Evolutionary conservation across 179 eudicot species (phyloP).

Genomic region (Gypsophila paniculata): DNA sequence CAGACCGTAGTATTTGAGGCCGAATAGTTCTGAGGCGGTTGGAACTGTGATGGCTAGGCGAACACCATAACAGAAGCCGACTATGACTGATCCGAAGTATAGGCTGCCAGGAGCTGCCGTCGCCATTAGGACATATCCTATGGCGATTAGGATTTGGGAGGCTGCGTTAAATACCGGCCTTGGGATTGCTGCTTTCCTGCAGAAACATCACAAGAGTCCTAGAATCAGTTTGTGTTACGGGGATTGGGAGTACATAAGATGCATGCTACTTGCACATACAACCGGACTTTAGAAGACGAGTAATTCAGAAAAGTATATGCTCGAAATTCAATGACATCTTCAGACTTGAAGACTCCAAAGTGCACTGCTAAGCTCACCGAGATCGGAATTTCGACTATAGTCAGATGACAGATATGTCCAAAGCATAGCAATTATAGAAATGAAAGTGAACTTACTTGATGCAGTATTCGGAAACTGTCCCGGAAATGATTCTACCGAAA

Average conservation of each 20-base stretch:
- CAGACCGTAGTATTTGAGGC: slow-evolving; percentile 91
- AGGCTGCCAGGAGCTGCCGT: slow-evolving; percentile 73
- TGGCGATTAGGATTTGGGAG: slow-evolving; percentile 71
- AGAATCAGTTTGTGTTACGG: not conserved
- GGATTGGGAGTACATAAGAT: not conserved
- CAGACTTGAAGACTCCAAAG: not conserved
- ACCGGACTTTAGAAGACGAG: not conserved
- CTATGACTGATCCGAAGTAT: slow-evolving; percentile 70
- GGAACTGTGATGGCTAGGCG: slow-evolving; percentile 86
- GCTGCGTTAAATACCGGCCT: slow-evolving; percentile 90
- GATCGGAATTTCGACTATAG: not conserved
- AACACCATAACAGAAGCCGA: slow-evolving; percentile 89
- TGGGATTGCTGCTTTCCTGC: slow-evolving; percentile 74
- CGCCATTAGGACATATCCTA: slow-evolving; percentile 70
- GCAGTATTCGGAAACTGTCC: slow-evolving; percentile 72
- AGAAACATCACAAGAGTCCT: slow-evolving; percentile 15
- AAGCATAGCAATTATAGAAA: not conserved
- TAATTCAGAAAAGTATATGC: not conserved
- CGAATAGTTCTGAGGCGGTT: slow-evolving; percentile 86
- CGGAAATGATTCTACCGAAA: slow-evolving; percentile 80
- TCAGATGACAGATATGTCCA: not conserved
- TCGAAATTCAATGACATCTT: not conserved
- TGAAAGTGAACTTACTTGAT: slow-evolving; percentile 59
- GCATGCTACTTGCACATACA: not conserved
- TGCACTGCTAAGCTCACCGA: not conserved